These are phyloP conservation scores for Alternaria panax DNA, from an alignment of 2,329 filamentous ascomycete genomes.

Conservation along the genomic window DNA sequence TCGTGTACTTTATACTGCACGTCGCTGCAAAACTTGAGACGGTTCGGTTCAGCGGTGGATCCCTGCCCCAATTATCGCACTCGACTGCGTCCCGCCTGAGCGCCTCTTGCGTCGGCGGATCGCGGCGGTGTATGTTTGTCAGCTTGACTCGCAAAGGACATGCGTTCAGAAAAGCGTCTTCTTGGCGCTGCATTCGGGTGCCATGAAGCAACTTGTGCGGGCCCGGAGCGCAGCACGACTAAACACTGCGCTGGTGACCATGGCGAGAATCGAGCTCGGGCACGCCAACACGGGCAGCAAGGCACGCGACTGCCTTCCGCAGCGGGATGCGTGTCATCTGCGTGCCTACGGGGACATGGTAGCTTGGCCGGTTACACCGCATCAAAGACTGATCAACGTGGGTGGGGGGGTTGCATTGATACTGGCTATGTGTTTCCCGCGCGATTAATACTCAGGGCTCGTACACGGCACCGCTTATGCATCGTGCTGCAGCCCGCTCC, in stretches of 20 bases:
- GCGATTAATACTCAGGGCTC: background rate
- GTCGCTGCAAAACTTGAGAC: slow-evolving; percentile 18
- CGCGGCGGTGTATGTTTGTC: slow-evolving; percentile 18
- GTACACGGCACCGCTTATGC: slow-evolving; percentile 1
- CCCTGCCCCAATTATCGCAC: slow-evolving; percentile 15
- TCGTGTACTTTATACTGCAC: slow-evolving; percentile 10
- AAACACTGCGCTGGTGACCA: background rate
- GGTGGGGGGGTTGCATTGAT: slow-evolving; percentile 19
- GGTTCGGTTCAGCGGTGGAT: slow-evolving; percentile 15
- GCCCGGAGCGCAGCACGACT: background rate
- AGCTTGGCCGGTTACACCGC: slow-evolving; percentile 33
- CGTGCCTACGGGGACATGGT: slow-evolving; percentile 2
- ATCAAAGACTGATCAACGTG: slow-evolving; percentile 25
- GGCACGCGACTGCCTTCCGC: slow-evolving; percentile 34
- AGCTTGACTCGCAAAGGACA: slow-evolving; percentile 11
- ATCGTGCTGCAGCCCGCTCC: slow-evolving; percentile 7
- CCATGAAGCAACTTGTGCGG: slow-evolving; percentile 1
- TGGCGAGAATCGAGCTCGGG: background rate
- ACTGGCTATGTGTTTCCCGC: slow-evolving; percentile 16
- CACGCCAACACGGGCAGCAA: slow-evolving; percentile 21
- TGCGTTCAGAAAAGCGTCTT: slow-evolving; percentile 2
- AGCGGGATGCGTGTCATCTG: slow-evolving; percentile 4
- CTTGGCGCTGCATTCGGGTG: background rate
- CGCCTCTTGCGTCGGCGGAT: slow-evolving; percentile 21
- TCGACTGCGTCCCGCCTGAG: slow-evolving; percentile 6